Evolutionary conservation across 2,329 filamentous ascomycete species (phyloP), one percentile per base, ranked within the genome.

Genomic region (Dactylellina haptotyla): DNA sequence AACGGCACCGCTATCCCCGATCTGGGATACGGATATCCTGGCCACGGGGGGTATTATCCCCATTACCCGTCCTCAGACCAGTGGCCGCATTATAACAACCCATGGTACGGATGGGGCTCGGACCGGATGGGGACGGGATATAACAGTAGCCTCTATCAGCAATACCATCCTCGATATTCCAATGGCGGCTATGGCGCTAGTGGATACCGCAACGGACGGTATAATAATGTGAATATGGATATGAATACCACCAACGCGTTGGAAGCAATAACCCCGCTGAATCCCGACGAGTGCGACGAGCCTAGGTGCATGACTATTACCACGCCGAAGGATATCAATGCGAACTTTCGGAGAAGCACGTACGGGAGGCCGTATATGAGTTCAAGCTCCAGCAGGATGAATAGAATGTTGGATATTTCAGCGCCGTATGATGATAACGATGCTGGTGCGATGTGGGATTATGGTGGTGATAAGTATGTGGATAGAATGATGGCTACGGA

Each of bases 281-380:
- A 72, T 30, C 66, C 58, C 4, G 66, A 72, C 34, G 58, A 64
- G 32, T 72, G 66, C 43, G 66, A 72, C 16, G 58, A 32, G 12
- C 32, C 43, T 0, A 18, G 23, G 5, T 72, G 66, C 32, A 59
- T 64, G 59, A 64, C 46, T n/a, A 63, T 72, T 16, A 54, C 39
- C 30, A 64, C 66, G 0, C 58, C 66, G 1, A 64, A 64, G 18
- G 53, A 62, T 32, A 50, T 62, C 4, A 18, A 18, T 30, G 14
- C 32, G 1, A 41, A 26, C 4, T 62, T 62, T n/a, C 23, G 50
- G 5, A 50, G 50, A 16, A 62, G 18, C 14, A 28, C 54, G n/a
- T 70, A 53, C 18, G 48, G 56, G 9, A 28, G n/a, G 1, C 56
- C 56, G 10, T 50, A 62, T 26, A 1, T 51, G n/a, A n/a, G n/a